Percentiles rank a stretch among this genome's conserved stretches.
Evolutionary conservation across 345 rosid species (phyloP).

Genomic region (Hypericum androsaemum): DNA sequence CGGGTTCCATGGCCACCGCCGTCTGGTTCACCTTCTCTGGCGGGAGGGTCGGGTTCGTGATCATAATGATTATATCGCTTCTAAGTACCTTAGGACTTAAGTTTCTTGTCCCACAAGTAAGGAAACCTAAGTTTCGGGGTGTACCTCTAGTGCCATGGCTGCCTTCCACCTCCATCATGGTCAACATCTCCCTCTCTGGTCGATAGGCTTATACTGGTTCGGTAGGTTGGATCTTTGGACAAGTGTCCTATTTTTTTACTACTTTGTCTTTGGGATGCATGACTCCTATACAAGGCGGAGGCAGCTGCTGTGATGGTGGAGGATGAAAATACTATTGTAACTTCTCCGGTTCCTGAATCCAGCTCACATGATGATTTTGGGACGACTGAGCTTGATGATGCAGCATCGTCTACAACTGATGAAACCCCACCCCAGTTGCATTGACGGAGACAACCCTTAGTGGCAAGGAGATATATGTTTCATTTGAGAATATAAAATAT

Average conservation of each 20-base stretch:
- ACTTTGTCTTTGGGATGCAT: constrained; percentile 59
- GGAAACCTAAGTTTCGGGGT: constrained; percentile 68
- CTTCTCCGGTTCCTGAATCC: no score
- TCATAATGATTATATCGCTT: constrained; percentile 53
- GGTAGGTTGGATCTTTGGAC: constrained; percentile 69
- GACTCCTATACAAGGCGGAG: constrained; percentile 48
- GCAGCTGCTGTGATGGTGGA: constrained; percentile 4
- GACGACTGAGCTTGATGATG: no score
- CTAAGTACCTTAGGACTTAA: constrained; percentile 31
- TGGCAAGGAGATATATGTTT: no score
- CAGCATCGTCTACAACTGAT: no score
- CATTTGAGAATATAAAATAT: no score
- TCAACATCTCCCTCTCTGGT: constrained; percentile 76
- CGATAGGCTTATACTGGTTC: constrained; percentile 46
- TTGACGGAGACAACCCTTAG: no score
- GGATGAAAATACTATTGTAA: no score
- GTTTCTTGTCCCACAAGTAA: constrained; percentile 50
- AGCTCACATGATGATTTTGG: no score
- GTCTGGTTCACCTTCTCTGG: constrained; percentile 39
- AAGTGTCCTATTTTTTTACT: constrained; percentile 39
- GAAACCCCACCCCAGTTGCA: no score
- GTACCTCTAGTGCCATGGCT: constrained; percentile 84
- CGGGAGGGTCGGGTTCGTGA: constrained; percentile 48
- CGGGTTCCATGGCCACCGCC: constrained; percentile 32
- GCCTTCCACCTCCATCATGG: constrained; percentile 61